These are phyloP conservation scores for Colletotrichum euphorbiae DNA, from an alignment of 2,329 filamentous ascomycete species.

Conservation along the genomic window DNA sequence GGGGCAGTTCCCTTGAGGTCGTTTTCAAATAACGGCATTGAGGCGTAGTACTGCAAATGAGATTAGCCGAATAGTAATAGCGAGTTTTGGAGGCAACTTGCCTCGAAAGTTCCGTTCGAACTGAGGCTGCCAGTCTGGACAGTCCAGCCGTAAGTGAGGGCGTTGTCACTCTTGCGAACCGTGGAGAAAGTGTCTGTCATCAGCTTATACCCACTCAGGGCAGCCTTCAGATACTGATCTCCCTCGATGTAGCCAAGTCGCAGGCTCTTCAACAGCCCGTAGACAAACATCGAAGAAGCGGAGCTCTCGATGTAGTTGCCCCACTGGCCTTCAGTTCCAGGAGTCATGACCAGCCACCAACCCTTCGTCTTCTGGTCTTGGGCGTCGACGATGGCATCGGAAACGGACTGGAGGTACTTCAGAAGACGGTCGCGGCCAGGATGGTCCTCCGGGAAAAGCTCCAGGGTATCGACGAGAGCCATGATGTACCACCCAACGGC, in stretches of 20 bases:
- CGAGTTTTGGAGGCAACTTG: conserved; percentile 44
- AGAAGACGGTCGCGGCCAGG: conserved; percentile 52
- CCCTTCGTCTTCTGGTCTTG: conserved; percentile 53
- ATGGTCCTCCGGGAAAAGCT: conserved; percentile 53
- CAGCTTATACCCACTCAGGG: conserved; percentile 57
- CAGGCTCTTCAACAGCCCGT: conserved; percentile 51
- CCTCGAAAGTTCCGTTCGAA: conserved; percentile 53
- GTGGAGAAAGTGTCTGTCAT: conserved; percentile 59
- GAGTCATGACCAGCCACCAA: conserved; percentile 54
- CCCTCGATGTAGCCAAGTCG: conserved; percentile 49
- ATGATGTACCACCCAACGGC: conserved; percentile 53
- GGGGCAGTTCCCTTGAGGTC: conserved; percentile 44
- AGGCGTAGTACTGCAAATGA: conserved; percentile 42
- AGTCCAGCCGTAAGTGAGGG: conserved; percentile 51
- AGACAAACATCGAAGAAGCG: conserved; percentile 52
- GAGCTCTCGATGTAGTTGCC: conserved; percentile 54
- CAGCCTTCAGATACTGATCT: conserved; percentile 50
- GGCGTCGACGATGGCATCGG: conserved; percentile 54
- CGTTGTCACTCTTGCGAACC: conserved; percentile 56
- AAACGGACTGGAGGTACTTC: conserved; percentile 54
- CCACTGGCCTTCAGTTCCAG: conserved; percentile 47
- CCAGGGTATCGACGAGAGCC: conserved; percentile 60
- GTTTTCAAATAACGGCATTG: conserved; percentile 44
- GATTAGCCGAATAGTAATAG: neutral
- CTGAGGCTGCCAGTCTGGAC: conserved; percentile 51